phyloP scores from a whole-genome alignment of 2,329 filamentous ascomycete species.

The Celoporthe dispersa region DNA sequence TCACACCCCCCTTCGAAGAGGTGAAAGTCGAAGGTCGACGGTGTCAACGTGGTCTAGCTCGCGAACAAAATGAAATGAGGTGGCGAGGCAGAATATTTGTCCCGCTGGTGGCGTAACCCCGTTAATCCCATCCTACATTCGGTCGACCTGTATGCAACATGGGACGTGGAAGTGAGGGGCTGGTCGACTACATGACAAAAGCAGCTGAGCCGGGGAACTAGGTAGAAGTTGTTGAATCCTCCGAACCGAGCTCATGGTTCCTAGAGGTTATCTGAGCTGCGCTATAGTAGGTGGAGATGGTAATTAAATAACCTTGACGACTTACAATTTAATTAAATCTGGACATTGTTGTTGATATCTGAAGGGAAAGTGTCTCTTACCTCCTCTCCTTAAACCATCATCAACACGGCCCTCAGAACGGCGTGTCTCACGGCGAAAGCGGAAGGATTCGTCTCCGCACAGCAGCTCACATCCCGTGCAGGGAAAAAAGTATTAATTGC shows the following conservation, averaged over 20 bases:
- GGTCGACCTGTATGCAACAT: background rate
- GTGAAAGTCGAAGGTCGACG: background rate
- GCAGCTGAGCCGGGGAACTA: background rate
- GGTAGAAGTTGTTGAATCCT: background rate
- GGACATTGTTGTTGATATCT: too few species aligned
- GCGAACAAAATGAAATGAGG: background rate
- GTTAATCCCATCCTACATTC: background rate
- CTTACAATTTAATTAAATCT: background rate
- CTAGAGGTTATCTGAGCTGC: background rate
- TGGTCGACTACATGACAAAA: background rate
- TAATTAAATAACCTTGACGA: background rate
- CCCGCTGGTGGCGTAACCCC: background rate
- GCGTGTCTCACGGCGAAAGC: too few species aligned
- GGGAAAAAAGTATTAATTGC: background rate
- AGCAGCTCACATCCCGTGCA: background rate
- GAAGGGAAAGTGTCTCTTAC: background rate
- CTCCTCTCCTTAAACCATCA: too few species aligned
- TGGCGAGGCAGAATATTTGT: background rate
- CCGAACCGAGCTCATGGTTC: background rate
- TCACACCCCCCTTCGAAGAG: background rate
- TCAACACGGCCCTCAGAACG: too few species aligned
- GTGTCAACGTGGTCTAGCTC: background rate
- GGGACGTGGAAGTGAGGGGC: background rate
- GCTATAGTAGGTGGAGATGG: background rate
- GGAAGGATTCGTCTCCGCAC: background rate